phyloP scores from a whole-genome alignment of 352 stramenopile genomes.

The Phytophthora pistaciae region DNA sequence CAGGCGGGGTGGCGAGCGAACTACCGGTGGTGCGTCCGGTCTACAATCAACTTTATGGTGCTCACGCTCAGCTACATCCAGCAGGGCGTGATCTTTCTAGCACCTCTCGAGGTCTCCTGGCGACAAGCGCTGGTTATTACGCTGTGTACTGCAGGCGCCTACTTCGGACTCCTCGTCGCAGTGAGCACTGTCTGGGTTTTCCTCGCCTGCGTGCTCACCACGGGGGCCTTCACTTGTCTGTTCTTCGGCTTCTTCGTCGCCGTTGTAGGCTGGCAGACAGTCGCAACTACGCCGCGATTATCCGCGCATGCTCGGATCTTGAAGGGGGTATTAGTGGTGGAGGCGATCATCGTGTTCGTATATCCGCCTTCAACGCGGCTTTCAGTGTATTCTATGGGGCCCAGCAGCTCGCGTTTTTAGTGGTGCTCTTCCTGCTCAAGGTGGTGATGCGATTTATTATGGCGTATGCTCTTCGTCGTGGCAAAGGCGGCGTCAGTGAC shows the following conservation, averaged over 20 bases:
- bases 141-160: neutral
- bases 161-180: constrained; percentile 17
- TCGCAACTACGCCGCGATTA: constrained; percentile 1
- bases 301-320: constrained; percentile 10
- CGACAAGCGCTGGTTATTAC: constrained; percentile 4
- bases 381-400: constrained; percentile 6
- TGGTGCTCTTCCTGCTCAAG: constrained; percentile 19
- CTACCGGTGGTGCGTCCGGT: constrained; percentile 15
- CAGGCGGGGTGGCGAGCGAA: constrained; percentile 4
- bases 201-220: constrained; percentile 29
- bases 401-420: constrained; percentile 18
- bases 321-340: constrained; percentile 5
- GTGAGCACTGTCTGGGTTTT: constrained; percentile 26
- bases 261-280: constrained; percentile 2
- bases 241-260: constrained; percentile 17
- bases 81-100: constrained; percentile 13
- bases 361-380: constrained; percentile 26
- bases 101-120: constrained; percentile 11
- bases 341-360: constrained; percentile 13
- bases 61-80: constrained; percentile 24
- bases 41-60: constrained; percentile 8
- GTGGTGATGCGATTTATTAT: constrained; percentile 17
- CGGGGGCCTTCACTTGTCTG: constrained; percentile 12
- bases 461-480: constrained; percentile 11
- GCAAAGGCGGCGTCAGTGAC: neutral